phyloP scores from a whole-genome alignment of 2,329 filamentous ascomycete genomes.

The Neofusicoccum kwambonambiense region DNA sequence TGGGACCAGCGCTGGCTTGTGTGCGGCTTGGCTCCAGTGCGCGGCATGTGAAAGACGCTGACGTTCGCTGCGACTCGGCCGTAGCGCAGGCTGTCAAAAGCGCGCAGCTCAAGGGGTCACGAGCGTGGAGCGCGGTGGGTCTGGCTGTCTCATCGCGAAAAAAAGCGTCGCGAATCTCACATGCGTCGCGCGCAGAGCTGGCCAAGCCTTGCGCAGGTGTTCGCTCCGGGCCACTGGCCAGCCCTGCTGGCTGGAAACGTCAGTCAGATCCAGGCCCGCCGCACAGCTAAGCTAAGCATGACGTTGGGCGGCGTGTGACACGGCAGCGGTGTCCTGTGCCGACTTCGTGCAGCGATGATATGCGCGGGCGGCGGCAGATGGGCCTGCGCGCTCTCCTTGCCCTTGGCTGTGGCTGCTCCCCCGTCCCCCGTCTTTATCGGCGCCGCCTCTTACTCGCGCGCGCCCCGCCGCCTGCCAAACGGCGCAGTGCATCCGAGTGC shows the following conservation, averaged over 20 bases:
- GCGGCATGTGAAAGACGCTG: conserved; percentile 11
- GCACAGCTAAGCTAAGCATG: conserved; percentile 1
- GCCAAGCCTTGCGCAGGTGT: conserved; percentile 7
- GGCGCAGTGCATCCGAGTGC: conserved; percentile 9
- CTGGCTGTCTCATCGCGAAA: conserved; percentile 3
- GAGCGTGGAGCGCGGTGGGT: conserved; percentile 12
- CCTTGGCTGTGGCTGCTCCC: background rate
- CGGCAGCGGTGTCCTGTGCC: background rate
- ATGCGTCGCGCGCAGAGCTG: background rate
- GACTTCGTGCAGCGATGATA: background rate
- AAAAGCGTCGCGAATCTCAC: conserved; percentile 14
- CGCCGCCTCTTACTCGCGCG: conserved; percentile 6
- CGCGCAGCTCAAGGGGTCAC: conserved; percentile 11
- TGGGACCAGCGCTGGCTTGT: background rate
- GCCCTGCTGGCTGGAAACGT: too few species aligned
- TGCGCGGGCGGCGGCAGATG: background rate
- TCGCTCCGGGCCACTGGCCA: background rate
- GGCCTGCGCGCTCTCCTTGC: background rate
- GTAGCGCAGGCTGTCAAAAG: conserved; percentile 5
- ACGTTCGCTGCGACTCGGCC: background rate
- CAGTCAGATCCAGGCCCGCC: too few species aligned
- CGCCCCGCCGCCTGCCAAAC: conserved; percentile 11
- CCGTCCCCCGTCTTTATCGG: background rate
- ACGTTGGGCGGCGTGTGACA: conserved; percentile 15
- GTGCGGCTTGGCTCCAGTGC: background rate